Evolutionary conservation across 225 moss, liverwort and hornwort genomes (phyloP), one percentile per base, ranked within the genome.

Genomic region (Climacium dendroides): DNA sequence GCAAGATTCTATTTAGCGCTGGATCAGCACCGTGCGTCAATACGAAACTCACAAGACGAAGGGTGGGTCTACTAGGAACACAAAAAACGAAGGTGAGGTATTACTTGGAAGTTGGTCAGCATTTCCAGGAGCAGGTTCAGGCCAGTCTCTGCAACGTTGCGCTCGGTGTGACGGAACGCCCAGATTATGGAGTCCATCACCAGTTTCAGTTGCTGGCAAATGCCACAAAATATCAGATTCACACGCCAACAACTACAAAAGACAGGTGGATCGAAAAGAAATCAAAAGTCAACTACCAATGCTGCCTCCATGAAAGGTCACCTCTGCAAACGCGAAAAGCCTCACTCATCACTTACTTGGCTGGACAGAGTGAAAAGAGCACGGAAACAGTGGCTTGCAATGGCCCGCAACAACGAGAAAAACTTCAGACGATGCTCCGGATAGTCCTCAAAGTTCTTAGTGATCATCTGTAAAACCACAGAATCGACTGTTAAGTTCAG

Each of bases 121-220:
- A 98, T 98, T 53, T 96, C 98, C 61, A 96, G 94, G 28, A 96
- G 92, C 53, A 98, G 85, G 83, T 96, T 98, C 30, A 98, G 94
- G 22, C 98, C 98, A 43, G 96, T 98, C 93, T 98, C 96, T 12
- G 98, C 98, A 65, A 98, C 96, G 91, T 98, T 96, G 43, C 96
- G 95, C 83, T 98, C 96, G 23, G 98, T 96, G 87, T 98, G 98
- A 48, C 98, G 95, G 72, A 98, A 96, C 15, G 98, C 98, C 98
- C 98, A 98, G 70, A 98, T 96, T 84, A 96, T 98, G 29, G 96
- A 98, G 86, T 98, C 96, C 98, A 98, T 98, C 85, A 98, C 98
- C 50, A 98, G 92, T 87, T 96, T 96, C 88, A 98, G 92, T 98
- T 98, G 96, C 98, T 98, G 93, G 52, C 26, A 74, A 50, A 86